These are phyloP conservation scores for Termitomyces sp. DNA, from an alignment of 768 basidiomycete species.

Conservation along the genomic window DNA sequence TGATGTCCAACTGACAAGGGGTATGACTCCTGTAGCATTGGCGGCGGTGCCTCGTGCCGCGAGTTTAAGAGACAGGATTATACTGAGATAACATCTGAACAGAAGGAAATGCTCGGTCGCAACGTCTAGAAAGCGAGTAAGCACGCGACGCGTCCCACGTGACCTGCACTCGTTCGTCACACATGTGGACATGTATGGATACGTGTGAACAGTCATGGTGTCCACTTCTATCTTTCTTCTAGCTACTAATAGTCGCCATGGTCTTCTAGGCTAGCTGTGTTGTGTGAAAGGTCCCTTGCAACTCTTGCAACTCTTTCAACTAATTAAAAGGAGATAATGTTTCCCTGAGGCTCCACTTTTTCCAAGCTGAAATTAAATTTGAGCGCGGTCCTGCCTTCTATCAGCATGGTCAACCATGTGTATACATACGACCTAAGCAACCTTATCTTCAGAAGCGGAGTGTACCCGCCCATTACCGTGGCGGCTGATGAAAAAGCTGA, in stretches of 20 bases:
- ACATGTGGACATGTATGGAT: background rate
- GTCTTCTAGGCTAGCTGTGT: background rate
- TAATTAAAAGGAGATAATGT: background rate
- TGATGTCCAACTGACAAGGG: background rate
- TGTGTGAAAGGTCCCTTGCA: no score
- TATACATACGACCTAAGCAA: background rate
- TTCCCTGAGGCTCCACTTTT: background rate
- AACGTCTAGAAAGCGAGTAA: background rate
- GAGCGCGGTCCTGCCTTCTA: background rate
- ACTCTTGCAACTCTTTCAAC: background rate
- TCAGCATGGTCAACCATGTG: background rate
- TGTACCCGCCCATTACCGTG: background rate
- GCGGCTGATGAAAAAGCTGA: background rate
- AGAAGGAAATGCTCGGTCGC: background rate
- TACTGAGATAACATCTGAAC: background rate
- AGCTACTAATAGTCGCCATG: background rate
- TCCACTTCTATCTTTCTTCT: background rate
- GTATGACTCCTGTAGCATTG: no score
- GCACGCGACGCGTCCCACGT: background rate
- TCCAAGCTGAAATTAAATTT: background rate
- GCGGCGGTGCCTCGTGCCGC: background rate
- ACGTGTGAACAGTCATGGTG: background rate
- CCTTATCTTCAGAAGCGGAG: background rate
- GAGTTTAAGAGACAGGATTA: background rate
- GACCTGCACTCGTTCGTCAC: background rate